Base-by-base conservation (phyloP, 805 yeast species). In the Schwanniomyces vanrijiae region DNA sequence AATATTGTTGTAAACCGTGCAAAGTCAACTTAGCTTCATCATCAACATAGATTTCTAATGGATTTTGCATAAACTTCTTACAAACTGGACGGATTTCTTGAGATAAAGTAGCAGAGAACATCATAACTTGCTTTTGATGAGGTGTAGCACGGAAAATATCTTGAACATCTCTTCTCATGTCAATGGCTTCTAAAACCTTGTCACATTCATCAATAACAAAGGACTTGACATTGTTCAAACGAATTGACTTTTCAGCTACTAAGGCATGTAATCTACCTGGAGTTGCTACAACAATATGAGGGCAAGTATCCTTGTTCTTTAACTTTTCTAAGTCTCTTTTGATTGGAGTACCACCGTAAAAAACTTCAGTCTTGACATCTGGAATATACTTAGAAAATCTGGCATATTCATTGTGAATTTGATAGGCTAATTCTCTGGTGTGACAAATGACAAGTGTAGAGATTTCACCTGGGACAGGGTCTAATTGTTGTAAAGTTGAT, bases 361-460 rank as follows among this genome's bases (percentile, higher is more conserved):
- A 90, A 48, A 94, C 99, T 55, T 91, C 94, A 50, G 99, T 94
- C 70, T 84, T 86, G 47, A 94, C 97, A 59, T 92, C 97, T 54
- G 98, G 98, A 90, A 92, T 88, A 74, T 92, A 92, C 80, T 94
- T 94, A 62, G 97, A 89, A 78, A 92, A 92, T 76, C 99, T 86
- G 58, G 94, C 86, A 68, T 92, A 92, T 77, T 92, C 99, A 69
- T 94, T 92, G 73, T 90, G 88, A 71, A 92, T 94, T 77, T 92
- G 99, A 76, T 90, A 92, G 31, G 99, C 99, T 76, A 92, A 81
- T 77, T 92, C 99, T 80, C 99, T 90, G 52, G 99, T 95, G 76
- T 94, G 97, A 77, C 98, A 94, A 58, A 92, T 83, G 41, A 92
- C 98, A 62, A 94, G 78, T 46, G 96, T 92, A 45, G 96, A 83